Percentiles rank a stretch among this genome's conserved stretches.
These are phyloP conservation scores for Globisporangium apiculatum DNA, from an alignment of 352 stramenopile genomes.

Conservation along the genomic window DNA sequence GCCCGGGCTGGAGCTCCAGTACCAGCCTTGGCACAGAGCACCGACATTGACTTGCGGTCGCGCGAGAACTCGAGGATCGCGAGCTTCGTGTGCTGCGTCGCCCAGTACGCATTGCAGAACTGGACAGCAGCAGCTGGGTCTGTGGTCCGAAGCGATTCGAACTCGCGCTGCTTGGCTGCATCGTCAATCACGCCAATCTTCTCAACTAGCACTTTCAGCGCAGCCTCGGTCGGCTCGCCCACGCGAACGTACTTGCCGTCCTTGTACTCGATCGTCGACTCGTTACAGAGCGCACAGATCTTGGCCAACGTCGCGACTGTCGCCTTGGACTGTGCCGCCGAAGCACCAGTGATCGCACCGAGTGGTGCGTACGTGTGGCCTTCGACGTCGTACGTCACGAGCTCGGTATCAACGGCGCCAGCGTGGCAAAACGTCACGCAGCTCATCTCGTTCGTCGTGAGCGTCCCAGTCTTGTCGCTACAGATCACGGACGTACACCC, in stretches of 20 bases:
- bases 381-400: conserved; percentile 89
- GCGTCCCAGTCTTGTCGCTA: conserved; percentile 92
- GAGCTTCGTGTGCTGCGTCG: conserved; percentile 80
- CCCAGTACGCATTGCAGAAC: conserved; percentile 80
- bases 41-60: conserved; percentile 98
- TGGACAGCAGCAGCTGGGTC: conserved; percentile 71
- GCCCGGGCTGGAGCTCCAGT: conserved; percentile 22
- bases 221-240: conserved; percentile 96
- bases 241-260: conserved; percentile 87
- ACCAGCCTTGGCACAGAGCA: conserved; percentile 75
- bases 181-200: conserved; percentile 91
- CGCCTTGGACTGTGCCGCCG: conserved; percentile 58
- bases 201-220: conserved; percentile 91
- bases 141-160: conserved; percentile 41
- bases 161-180: conserved; percentile 49
- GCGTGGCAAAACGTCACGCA: conserved; percentile 74
- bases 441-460: conserved; percentile 99
- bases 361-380: conserved; percentile 92
- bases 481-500: conserved; percentile 95
- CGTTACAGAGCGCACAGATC: conserved; percentile 96
- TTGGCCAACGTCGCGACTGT: conserved; percentile 76
- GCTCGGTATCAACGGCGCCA: conserved; percentile 53
- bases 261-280: conserved; percentile 88
- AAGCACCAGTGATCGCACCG: conserved; percentile 52
- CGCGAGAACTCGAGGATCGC: conserved; percentile 96